Base-by-base conservation (phyloP, 768 basidiomycete species). In the Phaffia australis region DNA sequence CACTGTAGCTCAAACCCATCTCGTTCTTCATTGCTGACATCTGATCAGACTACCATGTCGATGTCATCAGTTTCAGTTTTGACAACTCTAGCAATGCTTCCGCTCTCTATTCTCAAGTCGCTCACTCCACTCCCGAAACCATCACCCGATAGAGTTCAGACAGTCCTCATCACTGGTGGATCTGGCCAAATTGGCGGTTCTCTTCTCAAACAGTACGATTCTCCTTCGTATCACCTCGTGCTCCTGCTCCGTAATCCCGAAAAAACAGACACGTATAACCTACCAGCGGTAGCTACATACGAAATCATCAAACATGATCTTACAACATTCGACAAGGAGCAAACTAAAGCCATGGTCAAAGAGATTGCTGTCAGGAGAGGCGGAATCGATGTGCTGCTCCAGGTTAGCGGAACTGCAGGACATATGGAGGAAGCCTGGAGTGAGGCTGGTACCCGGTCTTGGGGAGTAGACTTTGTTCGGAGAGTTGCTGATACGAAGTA, bases 371-470 rank as follows among this genome's bases (percentile, higher is more conserved):
- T 11, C 21, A 27, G 50, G 42, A 27, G 50, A 46, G 46, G 25
- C 46, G 59, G 59, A 11, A 60, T 60, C 59, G 59, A 60, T 49
- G 18, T 60, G 6, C 42, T 60, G 23, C 46, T 60, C 25, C 46
- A 46, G 18, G 59, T 60, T 32, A 60, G 35, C 21, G 59, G 59
- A 3, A 60, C 30, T 15, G 19, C 46, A 5, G 59, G 59, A 9
- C 59, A 60, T 46, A 60, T 60, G 59, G 59, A 60, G 59, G 59
- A 60, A 49, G 25, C 59, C 1, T 60, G 50, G 27, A 21, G 48
- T 8, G 25, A 49, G 6, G 59, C 59, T 21, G 59, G 59, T 6
- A 60, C 59, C 7, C 59, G 50, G 25, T 18, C 27, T 1, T 60
- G 59, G 59, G 59, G 59, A 23, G 25, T 60, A 16, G 59, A 60